These are phyloP conservation scores for Deinandra increscens DNA, from an alignment of 129 eudicot genomes.

Conservation along the genomic window DNA sequence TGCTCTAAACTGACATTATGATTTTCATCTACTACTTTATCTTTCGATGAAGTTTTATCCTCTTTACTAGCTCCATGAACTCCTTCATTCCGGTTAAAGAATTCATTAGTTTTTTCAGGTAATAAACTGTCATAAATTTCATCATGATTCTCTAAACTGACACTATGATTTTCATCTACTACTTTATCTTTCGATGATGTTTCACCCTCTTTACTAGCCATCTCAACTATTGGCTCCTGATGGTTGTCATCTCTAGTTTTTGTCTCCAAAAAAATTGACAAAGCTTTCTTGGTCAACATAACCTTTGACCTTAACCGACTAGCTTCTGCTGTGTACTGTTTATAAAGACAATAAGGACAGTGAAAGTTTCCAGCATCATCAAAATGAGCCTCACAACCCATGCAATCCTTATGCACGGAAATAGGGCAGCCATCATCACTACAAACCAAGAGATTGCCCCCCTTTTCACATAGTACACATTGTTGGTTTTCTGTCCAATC, in stretches of 20 bases:
- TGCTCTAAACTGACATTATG: conserved; percentile 12
- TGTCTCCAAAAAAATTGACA: conserved; percentile 44
- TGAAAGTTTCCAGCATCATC: conserved; percentile 46
- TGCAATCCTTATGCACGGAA: conserved; percentile 56
- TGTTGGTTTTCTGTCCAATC: conserved; percentile 40
- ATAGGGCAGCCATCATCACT: conserved; percentile 55
- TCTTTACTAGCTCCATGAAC: not conserved
- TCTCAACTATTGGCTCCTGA: conserved; percentile 17
- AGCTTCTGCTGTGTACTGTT: conserved; percentile 26
- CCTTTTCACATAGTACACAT: conserved; percentile 55
- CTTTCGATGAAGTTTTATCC: conserved; percentile 13
- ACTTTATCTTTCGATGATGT: conserved; percentile 19
- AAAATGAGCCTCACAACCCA: conserved; percentile 50
- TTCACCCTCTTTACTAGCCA: conserved; percentile 16
- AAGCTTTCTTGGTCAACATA: conserved; percentile 41
- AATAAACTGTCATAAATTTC: conserved; percentile 18
- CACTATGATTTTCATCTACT: conserved; percentile 17
- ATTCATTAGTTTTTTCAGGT: conserved; percentile 18
- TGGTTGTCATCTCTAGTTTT: conserved; percentile 15
- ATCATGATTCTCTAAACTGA: conserved; percentile 16
- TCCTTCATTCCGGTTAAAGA: not conserved
- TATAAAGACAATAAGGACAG: conserved; percentile 68
- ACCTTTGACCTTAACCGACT: conserved; percentile 36
- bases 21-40: conserved; percentile 20
- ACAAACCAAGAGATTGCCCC: conserved; percentile 60